Base-by-base conservation (phyloP, 192 early-diverging fungal genomes). In the Funneliformis mosseae region DNA sequence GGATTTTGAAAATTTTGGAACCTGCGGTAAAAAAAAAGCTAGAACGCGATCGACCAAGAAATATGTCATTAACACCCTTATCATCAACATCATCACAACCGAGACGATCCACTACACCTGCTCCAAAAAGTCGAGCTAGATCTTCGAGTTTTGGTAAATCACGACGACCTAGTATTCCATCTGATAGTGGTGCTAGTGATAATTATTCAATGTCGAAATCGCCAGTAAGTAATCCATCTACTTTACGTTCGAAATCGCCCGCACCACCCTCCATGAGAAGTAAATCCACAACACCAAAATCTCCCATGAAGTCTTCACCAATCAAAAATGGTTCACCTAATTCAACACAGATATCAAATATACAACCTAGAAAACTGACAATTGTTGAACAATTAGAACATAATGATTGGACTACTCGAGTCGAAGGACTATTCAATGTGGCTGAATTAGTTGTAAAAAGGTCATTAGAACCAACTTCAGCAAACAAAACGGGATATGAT, bases 381-480 rank as follows among this genome's bases (percentile, higher is more conserved):
- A 18, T 78, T 38, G 38, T 78, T 27, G 77, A 78, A 78, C 77
- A 78, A 68, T 48, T 78, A 48, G 25, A 66, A 18, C 62, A 78
- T 68, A 78, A 7, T 46, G 62, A 66, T 6, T 27, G 43, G 27
- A 25, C 12, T n/a, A 39, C 39, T 25, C 77, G 77, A 25, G 18
- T 78, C 9, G 45, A 78, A 39, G 77, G 77, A 8, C 21, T 78
- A 11, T 28, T 48, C 28, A 43, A 68, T 50, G 42, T 78, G 10
- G 63, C 41, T 10, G 18, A 68, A 38, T 68, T 64, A n/a, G 38
- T 68, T 23, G 43, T 50, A 68, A 68, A 78, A 48, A 23, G 77
- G 9, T 45, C 77, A 25, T 59, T 39, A 67, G 77, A 68, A 28
- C 1, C 75, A 18, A 8, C 62, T 45, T 9, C 63, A 9, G 46